Base-by-base conservation (phyloP, 768 basidiomycete genomes). In the Russula griseocarnosa region DNA sequence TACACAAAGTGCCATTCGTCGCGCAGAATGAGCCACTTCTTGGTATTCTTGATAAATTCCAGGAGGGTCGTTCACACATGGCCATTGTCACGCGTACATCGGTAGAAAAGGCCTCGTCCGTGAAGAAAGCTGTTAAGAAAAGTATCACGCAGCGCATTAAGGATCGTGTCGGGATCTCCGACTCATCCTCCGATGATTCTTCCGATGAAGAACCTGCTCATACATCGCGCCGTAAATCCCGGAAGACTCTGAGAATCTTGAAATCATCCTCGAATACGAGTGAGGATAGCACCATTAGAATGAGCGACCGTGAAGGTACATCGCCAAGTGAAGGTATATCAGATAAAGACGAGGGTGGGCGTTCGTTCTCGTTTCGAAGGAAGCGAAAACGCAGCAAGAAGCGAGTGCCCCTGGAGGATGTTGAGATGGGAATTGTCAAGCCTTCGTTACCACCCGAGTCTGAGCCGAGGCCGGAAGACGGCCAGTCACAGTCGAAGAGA, bases 41-140 rank as follows among this genome's bases (percentile, higher is more conserved):
- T 16, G 86, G 88, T 28, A 90, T 94, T 65, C 79, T 95, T 36
- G 92, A 94, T 73, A 87, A 81, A 65, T 95, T 95, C 73, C 92
- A 94, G 73, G 92, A 93, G 71, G 93, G 92, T 5, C 81, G 91
- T 34, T 91, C 88, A 47, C 93, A 96, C 72, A 94, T 96, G 84
- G 93, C 93, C 24, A 89, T 95, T 68, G 91, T 94, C 28, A 73
- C 73, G 34, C 71, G 74, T 44, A 71, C 74, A 69, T 74, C 73
- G 62, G 70, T 73, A 54, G 74, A 72, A 47, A 71, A 71, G 78
- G 88, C 88, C 20, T 80, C 84, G n/a, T 86, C 86, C 57, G 86
- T 93, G 60, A 93, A 92, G 81, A 83, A 90, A 67, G 88, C 85
- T 5, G 90, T 90, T 47, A 93, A 92, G 71, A 82, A 83, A 55